Evolutionary conservation across 129 eudicot species (phyloP), one percentile per base, ranked within the genome.

Genomic region (Artemisia argyi): DNA sequence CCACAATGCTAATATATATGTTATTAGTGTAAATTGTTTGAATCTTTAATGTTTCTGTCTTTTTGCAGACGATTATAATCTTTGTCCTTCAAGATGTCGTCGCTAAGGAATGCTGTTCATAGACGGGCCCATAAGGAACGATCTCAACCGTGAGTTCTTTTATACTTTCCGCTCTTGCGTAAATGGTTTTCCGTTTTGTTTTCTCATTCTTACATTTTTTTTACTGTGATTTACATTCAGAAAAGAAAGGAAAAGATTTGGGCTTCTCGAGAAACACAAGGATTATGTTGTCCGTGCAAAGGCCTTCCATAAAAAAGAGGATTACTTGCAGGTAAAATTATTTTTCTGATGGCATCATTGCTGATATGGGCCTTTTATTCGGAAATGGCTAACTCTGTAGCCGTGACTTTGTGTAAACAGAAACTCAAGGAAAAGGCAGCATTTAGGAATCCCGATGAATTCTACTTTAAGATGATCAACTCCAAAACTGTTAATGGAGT

Each of bases 341-440:
- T 7, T 59, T 61, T 4, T 20, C 6, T 32, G 65, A 11, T 60
- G 14, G 39, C 46, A 3, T 60, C 28, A 9, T 3, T 18, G 18
- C 0, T 61, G 12, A 9, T 24, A 59, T 1, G 17, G 54, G 39
- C 11, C 30, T 39, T 49, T 63, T 22, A 17, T 19, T 49, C 6
- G 35, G 53, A 57, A 32, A 17, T 65, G 18, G 35, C 65, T 73
- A 58, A 69, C 15, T 61, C 28, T 54, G 5, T 74, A 3, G 14
- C 18, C 13, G 12, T 63, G 63, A 44, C n/a, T 76, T 61, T 67
- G 66, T 30, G 24, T 78, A 61, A 28, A 69, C 91, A 93, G 98
- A 93, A 85, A 93, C 96, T 93, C 79, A 93, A 78, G 76, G 98
- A 87, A 79, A 89, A 85, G 66, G 98, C 98, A 6, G 92, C 95